Evolutionary conservation across 1,139 yeast genomes (phyloP).

Genomic region (Diutina rugosa): DNA sequence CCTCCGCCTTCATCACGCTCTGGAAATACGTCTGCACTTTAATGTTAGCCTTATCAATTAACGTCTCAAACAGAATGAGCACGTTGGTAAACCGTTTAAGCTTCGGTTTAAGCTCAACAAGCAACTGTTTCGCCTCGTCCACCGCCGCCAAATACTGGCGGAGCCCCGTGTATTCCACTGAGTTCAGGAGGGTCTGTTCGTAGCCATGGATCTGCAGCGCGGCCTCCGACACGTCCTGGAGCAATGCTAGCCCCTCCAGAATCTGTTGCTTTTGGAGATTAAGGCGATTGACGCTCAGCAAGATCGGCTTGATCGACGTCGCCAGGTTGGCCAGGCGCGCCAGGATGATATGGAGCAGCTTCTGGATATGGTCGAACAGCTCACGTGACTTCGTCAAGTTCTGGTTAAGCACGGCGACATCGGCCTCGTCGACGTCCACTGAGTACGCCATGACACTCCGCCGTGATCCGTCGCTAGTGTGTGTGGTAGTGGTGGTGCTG

Average conservation of each 20-base stretch:
- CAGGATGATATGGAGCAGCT: conserved; percentile 44
- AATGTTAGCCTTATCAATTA: conserved; percentile 33
- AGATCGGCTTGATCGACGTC: conserved; percentile 55
- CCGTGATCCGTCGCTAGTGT: no score
- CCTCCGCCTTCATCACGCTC: conserved; percentile 7
- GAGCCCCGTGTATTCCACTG: conserved; percentile 27
- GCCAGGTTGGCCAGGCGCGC: conserved; percentile 51
- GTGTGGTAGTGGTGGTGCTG: no score
- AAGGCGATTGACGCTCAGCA: conserved; percentile 47
- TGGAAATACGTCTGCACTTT: conserved; percentile 23
- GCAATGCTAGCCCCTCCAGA: conserved; percentile 44
- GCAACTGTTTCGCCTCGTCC: conserved; percentile 18
- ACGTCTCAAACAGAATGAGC: conserved; percentile 29
- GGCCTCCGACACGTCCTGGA: conserved; percentile 51
- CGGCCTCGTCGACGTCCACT: conserved; percentile 54
- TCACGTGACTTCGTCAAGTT: conserved; percentile 48
- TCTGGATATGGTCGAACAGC: conserved; percentile 42
- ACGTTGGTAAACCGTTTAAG: conserved; percentile 38
- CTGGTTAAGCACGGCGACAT: conserved; percentile 70
- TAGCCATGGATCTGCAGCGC: conserved; percentile 47
- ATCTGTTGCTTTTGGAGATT: conserved; percentile 45
- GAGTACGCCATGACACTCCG: background rate
- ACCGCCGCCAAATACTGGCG: conserved; percentile 26
- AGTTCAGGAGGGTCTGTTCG: conserved; percentile 28
- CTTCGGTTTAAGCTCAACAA: conserved; percentile 22